Percentiles rank a stretch among this genome's conserved stretches.
Evolutionary conservation across 2,329 filamentous ascomycete genomes (phyloP).

Genomic region (Paracoccidioides lutzii): DNA sequence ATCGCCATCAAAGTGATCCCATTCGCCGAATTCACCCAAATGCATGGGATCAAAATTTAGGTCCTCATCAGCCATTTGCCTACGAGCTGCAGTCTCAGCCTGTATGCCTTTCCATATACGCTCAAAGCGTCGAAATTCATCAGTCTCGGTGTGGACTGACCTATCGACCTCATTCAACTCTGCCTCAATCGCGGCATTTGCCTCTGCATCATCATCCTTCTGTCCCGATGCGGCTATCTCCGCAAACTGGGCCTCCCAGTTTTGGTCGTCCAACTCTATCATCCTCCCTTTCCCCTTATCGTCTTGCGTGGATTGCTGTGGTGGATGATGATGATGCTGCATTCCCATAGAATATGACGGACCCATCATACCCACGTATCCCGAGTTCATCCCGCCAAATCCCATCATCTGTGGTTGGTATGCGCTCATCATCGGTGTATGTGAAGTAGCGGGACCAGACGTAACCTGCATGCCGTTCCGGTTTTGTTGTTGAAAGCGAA

Average conservation of each 20-base stretch:
- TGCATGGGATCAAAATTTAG: slow-evolving; percentile 40
- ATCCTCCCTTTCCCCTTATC: slow-evolving; percentile 74
- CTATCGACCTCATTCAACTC: slow-evolving; percentile 84
- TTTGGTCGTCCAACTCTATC: slow-evolving; percentile 81
- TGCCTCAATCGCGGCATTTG: slow-evolving; percentile 63
- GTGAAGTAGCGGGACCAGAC: slow-evolving; percentile 43
- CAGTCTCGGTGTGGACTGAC: slow-evolving; percentile 58
- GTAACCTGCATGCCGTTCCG: slow-evolving; percentile 45
- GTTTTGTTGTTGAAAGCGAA: slow-evolving; percentile 66
- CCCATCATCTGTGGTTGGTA: slow-evolving; percentile 37
- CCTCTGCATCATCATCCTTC: slow-evolving; percentile 46
- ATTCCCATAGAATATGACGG: slow-evolving; percentile 37
- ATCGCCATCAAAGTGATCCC: slow-evolving; percentile 57
- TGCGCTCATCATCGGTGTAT: slow-evolving; percentile 40
- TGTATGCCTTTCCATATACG: slow-evolving; percentile 47
- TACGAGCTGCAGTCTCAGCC: slow-evolving; percentile 33
- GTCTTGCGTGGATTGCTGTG: slow-evolving; percentile 34
- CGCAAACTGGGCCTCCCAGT: slow-evolving; percentile 95
- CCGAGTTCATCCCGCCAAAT: slow-evolving; percentile 22
- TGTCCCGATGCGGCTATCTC: slow-evolving; percentile 55
- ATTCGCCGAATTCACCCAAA: slow-evolving; percentile 65
- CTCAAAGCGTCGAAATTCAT: slow-evolving; percentile 67
- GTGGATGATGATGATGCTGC: slow-evolving; percentile 26
- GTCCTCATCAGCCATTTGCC: slow-evolving; percentile 53
- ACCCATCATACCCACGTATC: slow-evolving; percentile 39